These are phyloP conservation scores for Aspergillus aculeatinus DNA, from an alignment of 2,329 filamentous ascomycete genomes.

Conservation along the genomic window DNA sequence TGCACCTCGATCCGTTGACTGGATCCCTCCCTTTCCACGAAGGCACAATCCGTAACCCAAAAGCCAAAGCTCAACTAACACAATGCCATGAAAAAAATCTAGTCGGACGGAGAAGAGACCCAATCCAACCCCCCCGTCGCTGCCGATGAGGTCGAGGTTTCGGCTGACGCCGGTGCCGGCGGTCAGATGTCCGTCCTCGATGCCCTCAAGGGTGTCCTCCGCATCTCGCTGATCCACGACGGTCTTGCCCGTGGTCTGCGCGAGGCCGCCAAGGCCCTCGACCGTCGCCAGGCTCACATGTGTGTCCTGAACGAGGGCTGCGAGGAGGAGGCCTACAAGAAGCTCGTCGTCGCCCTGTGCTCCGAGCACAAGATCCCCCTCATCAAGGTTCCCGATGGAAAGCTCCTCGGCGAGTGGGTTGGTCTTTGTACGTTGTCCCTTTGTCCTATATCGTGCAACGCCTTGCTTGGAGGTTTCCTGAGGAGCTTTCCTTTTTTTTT, in stretches of 20 bases:
- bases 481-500: neutral
- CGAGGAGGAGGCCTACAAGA: slow-evolving; percentile 99
- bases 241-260: slow-evolving; percentile 97
- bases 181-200: slow-evolving; percentile 92
- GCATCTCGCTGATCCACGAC: slow-evolving; percentile 99
- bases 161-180: slow-evolving; percentile 72
- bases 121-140: slow-evolving; percentile 64
- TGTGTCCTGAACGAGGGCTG: slow-evolving; percentile 99
- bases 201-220: slow-evolving; percentile 97
- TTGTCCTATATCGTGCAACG: neutral
- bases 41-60: neutral
- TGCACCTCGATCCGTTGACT: neutral
- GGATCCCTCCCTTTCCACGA: too few relatives aligned
- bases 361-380: slow-evolving; percentile 99
- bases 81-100: slow-evolving; percentile 7
- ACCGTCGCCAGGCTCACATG: slow-evolving; percentile 99
- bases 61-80: slow-evolving; percentile 19
- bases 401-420: slow-evolving; percentile 99
- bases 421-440: slow-evolving; percentile 83
- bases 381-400: slow-evolving; percentile 99
- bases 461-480: too few relatives aligned
- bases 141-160: slow-evolving; percentile 91
- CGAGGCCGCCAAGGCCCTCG: slow-evolving; percentile 97
- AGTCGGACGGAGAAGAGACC: slow-evolving; percentile 99
- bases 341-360: slow-evolving; percentile 98